These are phyloP conservation scores for Dictyostelium intermedium DNA, from an alignment of 78 protist genomes.

Conservation along the genomic window DNA sequence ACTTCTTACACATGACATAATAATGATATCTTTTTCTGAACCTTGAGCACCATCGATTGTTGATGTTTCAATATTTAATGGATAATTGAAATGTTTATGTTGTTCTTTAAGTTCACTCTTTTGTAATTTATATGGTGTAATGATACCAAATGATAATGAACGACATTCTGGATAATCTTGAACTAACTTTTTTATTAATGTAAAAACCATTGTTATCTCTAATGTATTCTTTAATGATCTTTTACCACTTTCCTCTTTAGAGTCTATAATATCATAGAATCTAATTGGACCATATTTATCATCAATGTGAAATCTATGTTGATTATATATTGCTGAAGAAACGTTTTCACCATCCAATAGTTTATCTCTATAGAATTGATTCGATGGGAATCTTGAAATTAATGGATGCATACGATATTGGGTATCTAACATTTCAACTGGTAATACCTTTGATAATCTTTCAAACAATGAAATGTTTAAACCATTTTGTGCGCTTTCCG, in stretches of 20 bases:
- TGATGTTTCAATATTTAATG: constrained; percentile 12
- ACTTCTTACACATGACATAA: constrained; percentile 88
- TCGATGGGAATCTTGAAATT: constrained; percentile 84
- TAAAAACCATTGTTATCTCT: background rate
- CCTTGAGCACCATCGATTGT: constrained; percentile 92
- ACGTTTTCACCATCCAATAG: constrained; percentile 62
- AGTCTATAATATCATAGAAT: background rate
- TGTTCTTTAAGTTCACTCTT: background rate
- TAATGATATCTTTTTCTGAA: constrained; percentile 85
- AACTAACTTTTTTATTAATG: background rate
- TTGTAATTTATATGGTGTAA: constrained; percentile 45
- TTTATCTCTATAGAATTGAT: constrained; percentile 70
- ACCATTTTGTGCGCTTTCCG: background rate
- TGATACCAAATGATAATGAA: background rate
- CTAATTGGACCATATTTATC: constrained; percentile 3
- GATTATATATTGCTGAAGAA: background rate
- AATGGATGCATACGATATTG: constrained; percentile 92
- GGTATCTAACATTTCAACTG: constrained; percentile 27
- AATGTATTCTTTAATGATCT: background rate
- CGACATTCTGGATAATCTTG: background rate
- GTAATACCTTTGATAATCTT: constrained; percentile 11
- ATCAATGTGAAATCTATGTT: background rate
- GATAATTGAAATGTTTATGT: background rate
- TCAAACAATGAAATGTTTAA: background rate
- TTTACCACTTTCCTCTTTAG: background rate